Evolutionary conservation across 805 yeast species (phyloP).

Genomic region (Spencermartinsiella europaea): DNA sequence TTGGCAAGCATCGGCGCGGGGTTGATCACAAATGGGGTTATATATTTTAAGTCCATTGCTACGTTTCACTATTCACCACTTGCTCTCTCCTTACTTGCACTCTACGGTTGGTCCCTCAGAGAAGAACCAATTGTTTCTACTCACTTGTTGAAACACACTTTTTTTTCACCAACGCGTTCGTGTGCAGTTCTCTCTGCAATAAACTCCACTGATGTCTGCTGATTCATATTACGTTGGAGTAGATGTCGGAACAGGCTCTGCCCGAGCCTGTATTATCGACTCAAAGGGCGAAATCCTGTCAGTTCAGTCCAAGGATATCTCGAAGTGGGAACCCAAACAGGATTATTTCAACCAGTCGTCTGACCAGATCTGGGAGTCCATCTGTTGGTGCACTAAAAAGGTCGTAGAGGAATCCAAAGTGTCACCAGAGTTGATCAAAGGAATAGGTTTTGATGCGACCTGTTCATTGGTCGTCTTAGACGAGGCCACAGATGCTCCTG

Average conservation of each 20-base stretch:
- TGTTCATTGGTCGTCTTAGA: slow-evolving; percentile 85
- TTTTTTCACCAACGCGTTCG: no score
- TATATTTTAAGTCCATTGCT: no score
- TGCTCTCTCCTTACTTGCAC: no score
- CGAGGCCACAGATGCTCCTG: slow-evolving; percentile 59
- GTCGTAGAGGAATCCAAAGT: slow-evolving; percentile 72
- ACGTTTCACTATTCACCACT: no score
- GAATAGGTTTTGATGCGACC: slow-evolving; percentile 96
- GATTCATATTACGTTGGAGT: slow-evolving; percentile 62
- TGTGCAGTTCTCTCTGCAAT: no score
- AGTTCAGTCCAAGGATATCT: slow-evolving; percentile 72
- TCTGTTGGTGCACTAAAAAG: slow-evolving; percentile 73
- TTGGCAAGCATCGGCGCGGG: no score
- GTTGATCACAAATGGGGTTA: no score
- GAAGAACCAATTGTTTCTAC: no score
- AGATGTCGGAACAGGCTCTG: slow-evolving; percentile 97
- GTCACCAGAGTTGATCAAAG: slow-evolving; percentile 61
- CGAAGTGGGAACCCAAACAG: slow-evolving; percentile 43
- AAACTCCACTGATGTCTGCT: slow-evolving; percentile 1
- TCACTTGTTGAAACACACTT: no score
- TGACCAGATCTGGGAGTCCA: slow-evolving; percentile 82
- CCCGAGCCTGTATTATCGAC: slow-evolving; percentile 89
- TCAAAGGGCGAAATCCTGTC: slow-evolving; percentile 69
- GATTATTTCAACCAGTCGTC: slow-evolving; percentile 69
- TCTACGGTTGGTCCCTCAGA: no score